phyloP scores from a whole-genome alignment of 495 filamentous ascomycete genomes.

The Xylaria nigripes region DNA sequence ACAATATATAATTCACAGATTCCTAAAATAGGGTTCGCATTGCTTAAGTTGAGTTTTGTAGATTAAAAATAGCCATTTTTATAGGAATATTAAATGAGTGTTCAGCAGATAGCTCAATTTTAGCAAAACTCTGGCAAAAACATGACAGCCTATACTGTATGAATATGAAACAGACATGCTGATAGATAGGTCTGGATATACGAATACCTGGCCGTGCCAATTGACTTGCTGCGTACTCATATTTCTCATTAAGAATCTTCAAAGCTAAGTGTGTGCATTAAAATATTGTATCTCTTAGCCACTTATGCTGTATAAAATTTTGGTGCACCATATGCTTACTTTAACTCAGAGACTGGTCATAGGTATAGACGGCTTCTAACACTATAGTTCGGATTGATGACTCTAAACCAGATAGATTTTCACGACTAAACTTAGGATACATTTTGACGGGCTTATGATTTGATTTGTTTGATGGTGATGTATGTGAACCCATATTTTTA shows the following conservation, averaged over 20 bases:
- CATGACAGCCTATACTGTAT: background rate
- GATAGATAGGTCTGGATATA: background rate
- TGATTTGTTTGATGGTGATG: background rate
- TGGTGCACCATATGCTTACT: background rate
- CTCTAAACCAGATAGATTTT: background rate
- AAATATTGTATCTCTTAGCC: background rate
- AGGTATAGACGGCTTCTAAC: background rate
- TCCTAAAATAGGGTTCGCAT: too few species aligned
- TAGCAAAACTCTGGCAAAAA: background rate
- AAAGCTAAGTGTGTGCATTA: background rate
- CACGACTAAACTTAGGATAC: background rate
- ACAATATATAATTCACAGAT: too few species aligned
- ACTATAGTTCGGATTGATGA: background rate
- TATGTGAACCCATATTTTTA: background rate
- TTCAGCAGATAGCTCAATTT: background rate
- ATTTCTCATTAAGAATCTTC: background rate
- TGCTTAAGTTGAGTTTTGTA: too few species aligned
- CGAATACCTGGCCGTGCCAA: background rate
- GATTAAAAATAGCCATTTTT: background rate
- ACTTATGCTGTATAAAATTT: background rate
- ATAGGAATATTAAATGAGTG: background rate
- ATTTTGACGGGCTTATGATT: background rate
- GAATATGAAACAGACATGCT: background rate
- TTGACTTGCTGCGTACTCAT: background rate
- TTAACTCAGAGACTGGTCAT: background rate